Conservation (phyloP, 305 asterid genomes). For the Fraxinus xanthoxyloides region DNA sequence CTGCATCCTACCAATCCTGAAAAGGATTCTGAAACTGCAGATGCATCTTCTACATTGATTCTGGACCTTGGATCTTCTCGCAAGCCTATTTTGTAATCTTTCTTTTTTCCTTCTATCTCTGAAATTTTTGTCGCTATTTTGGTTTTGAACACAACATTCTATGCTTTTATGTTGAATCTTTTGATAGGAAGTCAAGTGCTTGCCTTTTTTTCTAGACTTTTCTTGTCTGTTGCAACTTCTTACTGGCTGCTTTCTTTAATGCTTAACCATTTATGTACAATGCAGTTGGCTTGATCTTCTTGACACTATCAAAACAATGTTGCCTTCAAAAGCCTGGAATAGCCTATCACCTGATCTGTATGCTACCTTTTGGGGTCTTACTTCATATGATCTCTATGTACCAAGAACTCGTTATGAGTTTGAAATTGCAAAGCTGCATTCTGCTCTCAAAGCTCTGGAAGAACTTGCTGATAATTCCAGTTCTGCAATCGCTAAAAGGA, state of each 20-base stretch:
- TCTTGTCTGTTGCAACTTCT: neutral
- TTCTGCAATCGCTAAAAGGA: slow-evolving; percentile 95
- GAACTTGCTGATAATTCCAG: slow-evolving; percentile 96
- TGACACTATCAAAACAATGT: slow-evolving; percentile 81
- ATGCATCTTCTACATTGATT: slow-evolving; percentile 43
- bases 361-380: slow-evolving; percentile 99
- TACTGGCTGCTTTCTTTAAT: slow-evolving; percentile 11
- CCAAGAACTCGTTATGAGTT: slow-evolving; percentile 89
- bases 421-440: slow-evolving; percentile 85
- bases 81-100: slow-evolving; percentile 61
- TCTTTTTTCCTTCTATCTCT: slow-evolving; percentile 21
- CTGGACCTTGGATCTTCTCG: slow-evolving; percentile 81
- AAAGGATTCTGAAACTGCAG: slow-evolving; percentile 58
- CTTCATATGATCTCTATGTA: slow-evolving; percentile 92
- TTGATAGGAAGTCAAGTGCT: neutral
- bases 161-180: neutral
- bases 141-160: slow-evolving; percentile 14
- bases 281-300: slow-evolving; percentile 94
- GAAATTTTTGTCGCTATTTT: slow-evolving; percentile 10
- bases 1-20: slow-evolving; percentile 40
- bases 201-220: neutral
- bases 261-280: slow-evolving; percentile 15
- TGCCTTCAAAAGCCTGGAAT: slow-evolving; percentile 98
- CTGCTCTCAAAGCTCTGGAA: slow-evolving; percentile 93
- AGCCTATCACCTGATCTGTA: slow-evolving; percentile 97